These are phyloP conservation scores for Rhodotorula sp. DNA, from an alignment of 1,284 basidiomycete species.

Conservation along the genomic window DNA sequence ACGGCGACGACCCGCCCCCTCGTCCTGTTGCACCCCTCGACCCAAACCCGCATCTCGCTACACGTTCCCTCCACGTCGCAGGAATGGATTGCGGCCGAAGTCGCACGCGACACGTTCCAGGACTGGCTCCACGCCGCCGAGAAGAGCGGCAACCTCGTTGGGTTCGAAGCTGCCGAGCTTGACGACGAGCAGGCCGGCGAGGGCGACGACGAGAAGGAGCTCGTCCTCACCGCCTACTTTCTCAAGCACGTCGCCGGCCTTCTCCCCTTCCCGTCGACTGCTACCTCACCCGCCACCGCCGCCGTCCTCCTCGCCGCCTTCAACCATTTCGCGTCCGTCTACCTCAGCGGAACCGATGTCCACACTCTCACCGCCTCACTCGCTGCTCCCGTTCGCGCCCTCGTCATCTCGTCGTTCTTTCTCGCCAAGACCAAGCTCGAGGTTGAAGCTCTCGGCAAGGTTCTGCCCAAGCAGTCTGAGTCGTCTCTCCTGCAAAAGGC, in stretches of 20 bases:
- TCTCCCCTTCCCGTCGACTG: slow-evolving; percentile 39
- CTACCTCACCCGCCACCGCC: slow-evolving; percentile 40
- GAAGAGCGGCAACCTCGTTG: slow-evolving; percentile 35
- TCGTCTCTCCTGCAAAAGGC: slow-evolving; percentile 75
- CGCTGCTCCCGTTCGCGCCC: slow-evolving; percentile 60
- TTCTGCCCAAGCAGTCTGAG: slow-evolving; percentile 63
- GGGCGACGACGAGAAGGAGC: slow-evolving; percentile 37
- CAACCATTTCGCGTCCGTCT: slow-evolving; percentile 62
- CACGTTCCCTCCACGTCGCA: slow-evolving; percentile 32
- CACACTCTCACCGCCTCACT: slow-evolving; percentile 76
- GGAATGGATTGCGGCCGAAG: slow-evolving; percentile 41
- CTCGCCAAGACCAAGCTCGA: slow-evolving; percentile 72
- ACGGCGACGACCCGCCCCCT: slow-evolving; percentile 37
- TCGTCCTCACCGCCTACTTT: slow-evolving; percentile 48
- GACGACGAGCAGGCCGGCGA: slow-evolving; percentile 43
- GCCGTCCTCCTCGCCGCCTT: slow-evolving; percentile 41
- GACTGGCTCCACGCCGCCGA: slow-evolving; percentile 41
- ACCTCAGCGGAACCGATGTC: slow-evolving; percentile 58
- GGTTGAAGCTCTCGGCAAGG: slow-evolving; percentile 56
- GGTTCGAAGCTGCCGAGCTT: slow-evolving; percentile 43
- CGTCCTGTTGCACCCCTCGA: slow-evolving; percentile 34
- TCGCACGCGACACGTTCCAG: slow-evolving; percentile 43
- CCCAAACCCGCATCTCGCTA: slow-evolving; percentile 36
- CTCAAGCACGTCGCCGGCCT: slow-evolving; percentile 47
- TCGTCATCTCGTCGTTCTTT: slow-evolving; percentile 75